These are phyloP conservation scores for Botrytis byssoidea DNA, from an alignment of 2,329 filamentous ascomycete genomes.

Conservation along the genomic window DNA sequence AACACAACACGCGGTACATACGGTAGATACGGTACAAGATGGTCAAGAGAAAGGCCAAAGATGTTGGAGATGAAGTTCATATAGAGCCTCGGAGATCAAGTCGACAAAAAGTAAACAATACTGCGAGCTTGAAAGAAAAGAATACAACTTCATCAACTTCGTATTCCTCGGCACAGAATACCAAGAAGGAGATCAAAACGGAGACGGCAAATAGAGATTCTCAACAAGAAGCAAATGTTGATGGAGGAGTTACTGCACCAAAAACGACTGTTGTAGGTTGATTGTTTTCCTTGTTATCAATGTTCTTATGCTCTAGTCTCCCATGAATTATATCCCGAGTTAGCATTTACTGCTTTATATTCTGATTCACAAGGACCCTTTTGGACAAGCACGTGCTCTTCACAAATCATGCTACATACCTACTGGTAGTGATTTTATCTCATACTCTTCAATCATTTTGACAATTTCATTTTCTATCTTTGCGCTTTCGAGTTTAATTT, in stretches of 20 bases:
- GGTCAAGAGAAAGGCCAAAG: constrained; percentile 36
- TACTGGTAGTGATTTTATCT: background rate
- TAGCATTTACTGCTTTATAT: background rate
- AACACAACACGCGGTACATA: background rate
- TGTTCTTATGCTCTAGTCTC: background rate
- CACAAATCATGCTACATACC: background rate
- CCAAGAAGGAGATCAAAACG: constrained; percentile 21
- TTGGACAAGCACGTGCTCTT: background rate
- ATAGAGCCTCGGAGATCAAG: constrained; percentile 32
- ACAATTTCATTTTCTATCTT: background rate
- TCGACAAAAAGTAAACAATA: constrained; percentile 25
- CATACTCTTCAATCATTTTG: background rate
- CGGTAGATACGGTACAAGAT: constrained; percentile 20
- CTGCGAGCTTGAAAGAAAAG: constrained; percentile 21
- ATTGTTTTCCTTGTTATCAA: background rate
- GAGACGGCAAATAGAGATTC: constrained; percentile 1
- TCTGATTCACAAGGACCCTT: background rate
- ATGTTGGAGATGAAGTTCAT: constrained; percentile 22
- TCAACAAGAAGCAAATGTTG: constrained; percentile 11
- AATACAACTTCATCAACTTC: constrained; percentile 18
- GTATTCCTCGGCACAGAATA: constrained; percentile 14
- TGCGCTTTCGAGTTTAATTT: constrained; percentile 4
- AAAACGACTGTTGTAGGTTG: constrained; percentile 9
- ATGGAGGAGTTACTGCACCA: background rate
- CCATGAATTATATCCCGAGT: background rate